Conservation (phyloP, 2,329 filamentous ascomycete species). For the Calonectria pauciramosa region DNA sequence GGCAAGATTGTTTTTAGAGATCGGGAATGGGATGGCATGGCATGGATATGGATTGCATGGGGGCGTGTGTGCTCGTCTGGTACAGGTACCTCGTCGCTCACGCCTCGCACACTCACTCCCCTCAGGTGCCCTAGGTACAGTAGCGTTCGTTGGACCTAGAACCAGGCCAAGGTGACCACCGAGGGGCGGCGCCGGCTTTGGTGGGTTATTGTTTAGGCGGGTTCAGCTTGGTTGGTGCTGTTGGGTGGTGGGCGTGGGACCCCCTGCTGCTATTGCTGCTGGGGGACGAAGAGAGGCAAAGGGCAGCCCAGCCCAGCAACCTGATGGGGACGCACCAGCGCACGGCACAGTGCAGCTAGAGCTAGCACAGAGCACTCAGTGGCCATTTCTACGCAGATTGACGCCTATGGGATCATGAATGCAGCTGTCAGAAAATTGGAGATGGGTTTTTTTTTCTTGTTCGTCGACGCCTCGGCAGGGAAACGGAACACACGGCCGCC, state of each 20-base stretch:
- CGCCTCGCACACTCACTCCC: background rate
- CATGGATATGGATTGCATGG: slow-evolving; percentile 9
- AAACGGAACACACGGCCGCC: background rate
- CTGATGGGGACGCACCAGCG: slow-evolving; percentile 1
- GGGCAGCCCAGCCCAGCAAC: slow-evolving; percentile 1
- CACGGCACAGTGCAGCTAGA: slow-evolving; percentile 11
- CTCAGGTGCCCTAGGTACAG: slow-evolving; percentile 5
- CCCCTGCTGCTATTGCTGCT: background rate
- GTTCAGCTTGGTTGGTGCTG: background rate
- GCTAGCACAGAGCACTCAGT: slow-evolving; percentile 3
- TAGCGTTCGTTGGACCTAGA: slow-evolving; percentile 15
- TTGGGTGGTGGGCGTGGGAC: background rate
- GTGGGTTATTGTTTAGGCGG: slow-evolving; percentile 9
- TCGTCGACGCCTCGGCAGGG: background rate
- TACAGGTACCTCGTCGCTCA: slow-evolving; percentile 1
- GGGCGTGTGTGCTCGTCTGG: background rate
- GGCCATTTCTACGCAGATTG: background rate
- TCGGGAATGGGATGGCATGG: slow-evolving; percentile 14
- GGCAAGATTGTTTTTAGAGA: slow-evolving; percentile 12
- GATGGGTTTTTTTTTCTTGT: background rate
- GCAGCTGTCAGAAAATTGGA: slow-evolving; percentile 15
- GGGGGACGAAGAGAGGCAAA: background rate
- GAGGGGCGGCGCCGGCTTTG: slow-evolving; percentile 5
- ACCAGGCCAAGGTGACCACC: slow-evolving; percentile 11
- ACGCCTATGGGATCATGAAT: slow-evolving; percentile 6